Base-by-base conservation (phyloP, 305 asterid species). In the Solanum hybrid region DNA sequence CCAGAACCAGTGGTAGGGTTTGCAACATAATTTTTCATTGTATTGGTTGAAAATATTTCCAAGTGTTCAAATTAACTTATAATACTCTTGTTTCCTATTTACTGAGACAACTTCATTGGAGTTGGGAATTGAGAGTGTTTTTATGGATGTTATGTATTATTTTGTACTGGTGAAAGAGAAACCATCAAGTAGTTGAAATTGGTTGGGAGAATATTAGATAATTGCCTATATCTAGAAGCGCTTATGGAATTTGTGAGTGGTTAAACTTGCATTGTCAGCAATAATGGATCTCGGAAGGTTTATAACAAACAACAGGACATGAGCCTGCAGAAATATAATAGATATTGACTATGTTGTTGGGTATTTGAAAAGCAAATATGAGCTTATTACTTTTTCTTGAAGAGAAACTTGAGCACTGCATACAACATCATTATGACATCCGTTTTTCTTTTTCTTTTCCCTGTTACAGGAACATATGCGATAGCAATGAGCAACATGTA, bases 401-500 rank as follows among this genome's bases (percentile, higher is more conserved):
- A 31, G 77, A 61, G 46, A 85, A 85, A 85, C 33, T 57, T 22
- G 33, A 85, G 12, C 51, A 85, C 77, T 1, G 8, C 33, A 85
- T 22, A 1, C 71, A 12, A 22, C 77, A 20, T 85, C 1, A 31
- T 34, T 57, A 85, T 85, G 28, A 57, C 31, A 57, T 12, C 39
- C 8, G 33, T 31, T 4, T 22, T 20, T 57, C 33, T 42, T 57
- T 75, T 31, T 5, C 64, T 0, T 39, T 90, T 33, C 79, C 20
- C 74, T 90, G 79, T 82, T 90, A 57, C 95, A 96, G 98, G 93
- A 91, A 79, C 88, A 74, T 92, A 46, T 90, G 92, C 81, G 93
- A 93, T 76, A 77, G 89, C 89, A 95, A 93, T 75, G 96, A 95
- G 87, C 94, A 93, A 87, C 97, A 95, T 89, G 90, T 92, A 89